Conservation (phyloP, 345 rosid species). For the Crucihimalaya himalaica region DNA sequence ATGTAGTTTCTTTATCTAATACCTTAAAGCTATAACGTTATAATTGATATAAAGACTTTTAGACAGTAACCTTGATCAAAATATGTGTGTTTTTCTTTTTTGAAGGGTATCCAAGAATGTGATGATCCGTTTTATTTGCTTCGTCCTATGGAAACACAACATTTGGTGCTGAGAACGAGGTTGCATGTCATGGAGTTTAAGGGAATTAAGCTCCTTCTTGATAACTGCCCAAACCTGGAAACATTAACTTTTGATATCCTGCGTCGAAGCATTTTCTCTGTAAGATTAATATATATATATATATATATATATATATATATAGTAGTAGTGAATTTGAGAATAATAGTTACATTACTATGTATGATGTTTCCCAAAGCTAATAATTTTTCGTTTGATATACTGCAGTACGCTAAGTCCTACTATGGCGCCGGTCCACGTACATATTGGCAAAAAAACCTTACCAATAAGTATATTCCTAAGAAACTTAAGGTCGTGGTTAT, state of each 20-base stretch:
- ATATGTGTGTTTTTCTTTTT: not conserved
- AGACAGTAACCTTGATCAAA: not conserved
- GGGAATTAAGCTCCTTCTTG: conserved; percentile 48
- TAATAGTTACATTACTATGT: not conserved
- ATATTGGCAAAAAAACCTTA: not conserved
- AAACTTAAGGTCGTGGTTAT: not conserved
- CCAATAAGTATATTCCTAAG: not conserved
- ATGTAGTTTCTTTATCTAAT: not conserved
- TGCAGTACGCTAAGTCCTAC: not conserved
- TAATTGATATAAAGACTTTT: not conserved
- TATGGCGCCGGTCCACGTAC: not conserved
- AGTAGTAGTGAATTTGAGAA: not conserved
- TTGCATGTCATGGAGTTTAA: conserved; percentile 38
- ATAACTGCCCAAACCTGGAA: conserved; percentile 35
- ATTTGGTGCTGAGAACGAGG: conserved; percentile 44
- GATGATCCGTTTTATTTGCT: not conserved
- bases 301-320: too few species aligned
- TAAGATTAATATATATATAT: not conserved
- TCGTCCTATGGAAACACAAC: conserved; percentile 26
- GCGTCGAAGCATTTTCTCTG: not conserved
- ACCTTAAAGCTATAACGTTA: not conserved
- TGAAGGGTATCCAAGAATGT: not conserved
- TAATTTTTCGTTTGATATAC: not conserved
- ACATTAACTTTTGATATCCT: conserved; percentile 1
- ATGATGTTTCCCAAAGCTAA: not conserved